These are phyloP conservation scores for Hymenoscyphus albidus DNA, from an alignment of 2,329 filamentous ascomycete genomes.

Conservation along the genomic window DNA sequence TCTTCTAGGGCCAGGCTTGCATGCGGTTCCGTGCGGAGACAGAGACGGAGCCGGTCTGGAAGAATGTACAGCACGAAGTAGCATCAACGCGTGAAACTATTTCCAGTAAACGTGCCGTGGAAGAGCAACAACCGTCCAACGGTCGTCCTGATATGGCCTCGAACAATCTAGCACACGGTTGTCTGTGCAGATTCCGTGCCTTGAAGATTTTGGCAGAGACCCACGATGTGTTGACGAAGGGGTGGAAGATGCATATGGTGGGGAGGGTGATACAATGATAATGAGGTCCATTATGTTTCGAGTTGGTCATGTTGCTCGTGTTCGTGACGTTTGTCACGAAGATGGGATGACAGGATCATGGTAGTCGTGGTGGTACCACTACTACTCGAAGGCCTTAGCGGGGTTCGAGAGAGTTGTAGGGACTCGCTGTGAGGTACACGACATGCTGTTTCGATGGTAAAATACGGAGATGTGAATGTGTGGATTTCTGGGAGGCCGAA, in stretches of 20 bases:
- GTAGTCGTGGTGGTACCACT: too few relatives aligned
- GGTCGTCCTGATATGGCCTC: not conserved
- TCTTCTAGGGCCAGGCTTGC: not conserved
- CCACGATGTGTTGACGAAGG: not conserved
- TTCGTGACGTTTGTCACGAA: not conserved
- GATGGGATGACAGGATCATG: not conserved
- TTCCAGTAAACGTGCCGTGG: not conserved
- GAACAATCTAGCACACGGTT: not conserved
- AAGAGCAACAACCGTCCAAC: not conserved
- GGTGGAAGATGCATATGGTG: not conserved
- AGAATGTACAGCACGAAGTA: not conserved
- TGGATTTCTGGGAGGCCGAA: not conserved
- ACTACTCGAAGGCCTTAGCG: too few relatives aligned
- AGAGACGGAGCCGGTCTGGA: not conserved
- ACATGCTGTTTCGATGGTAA: not conserved
- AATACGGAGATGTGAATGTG: not conserved
- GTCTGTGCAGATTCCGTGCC: not conserved
- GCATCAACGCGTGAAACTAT: not conserved
- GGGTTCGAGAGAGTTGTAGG: not conserved
- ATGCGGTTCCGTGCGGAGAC: too few relatives aligned
- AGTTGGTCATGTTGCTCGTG: not conserved
- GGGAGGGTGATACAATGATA: not conserved
- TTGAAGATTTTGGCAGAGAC: not conserved
- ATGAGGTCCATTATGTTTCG: conserved; percentile 1
- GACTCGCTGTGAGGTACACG: not conserved